Conservation (phyloP, 2,329 filamentous ascomycete genomes). For the Fusarium xyrophilum region DNA sequence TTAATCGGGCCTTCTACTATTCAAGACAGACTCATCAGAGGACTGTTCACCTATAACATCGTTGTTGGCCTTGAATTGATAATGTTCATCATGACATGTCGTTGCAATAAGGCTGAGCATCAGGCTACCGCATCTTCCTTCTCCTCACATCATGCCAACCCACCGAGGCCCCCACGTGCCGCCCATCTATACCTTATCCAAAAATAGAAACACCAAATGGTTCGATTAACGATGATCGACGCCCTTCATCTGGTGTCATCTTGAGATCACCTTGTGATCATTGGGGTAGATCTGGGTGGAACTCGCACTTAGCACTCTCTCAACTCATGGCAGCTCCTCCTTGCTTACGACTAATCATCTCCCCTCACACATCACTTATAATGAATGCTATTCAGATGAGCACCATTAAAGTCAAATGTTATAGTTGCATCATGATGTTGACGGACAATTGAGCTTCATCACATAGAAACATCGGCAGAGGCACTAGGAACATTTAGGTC, state of each 20-base stretch:
- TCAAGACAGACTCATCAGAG: too few species aligned
- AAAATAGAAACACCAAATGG: conserved; percentile 1
- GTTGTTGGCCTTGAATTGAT: background rate
- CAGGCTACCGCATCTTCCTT: background rate
- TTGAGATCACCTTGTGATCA: background rate
- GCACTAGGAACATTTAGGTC: too few species aligned
- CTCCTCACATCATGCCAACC: background rate
- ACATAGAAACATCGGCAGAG: too few species aligned
- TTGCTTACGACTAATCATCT: background rate
- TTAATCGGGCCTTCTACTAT: background rate
- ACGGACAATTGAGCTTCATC: background rate
- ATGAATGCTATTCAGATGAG: fast-evolving
- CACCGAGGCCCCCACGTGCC: background rate
- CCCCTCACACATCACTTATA: background rate
- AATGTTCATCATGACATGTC: background rate
- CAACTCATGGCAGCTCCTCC: background rate
- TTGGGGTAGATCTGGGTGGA: too few species aligned
- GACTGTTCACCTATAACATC: too few species aligned
- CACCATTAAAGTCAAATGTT: fast-evolving
- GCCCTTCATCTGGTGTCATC: background rate
- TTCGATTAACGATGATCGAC: background rate
- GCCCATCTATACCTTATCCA: background rate
- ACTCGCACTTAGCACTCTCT: too few species aligned
- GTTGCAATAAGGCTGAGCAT: background rate
- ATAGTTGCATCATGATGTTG: too few species aligned